Evolutionary conservation across 208 protist species (phyloP), one percentile per base, ranked within the genome.

Genomic region (Strigomonas galati): DNA sequence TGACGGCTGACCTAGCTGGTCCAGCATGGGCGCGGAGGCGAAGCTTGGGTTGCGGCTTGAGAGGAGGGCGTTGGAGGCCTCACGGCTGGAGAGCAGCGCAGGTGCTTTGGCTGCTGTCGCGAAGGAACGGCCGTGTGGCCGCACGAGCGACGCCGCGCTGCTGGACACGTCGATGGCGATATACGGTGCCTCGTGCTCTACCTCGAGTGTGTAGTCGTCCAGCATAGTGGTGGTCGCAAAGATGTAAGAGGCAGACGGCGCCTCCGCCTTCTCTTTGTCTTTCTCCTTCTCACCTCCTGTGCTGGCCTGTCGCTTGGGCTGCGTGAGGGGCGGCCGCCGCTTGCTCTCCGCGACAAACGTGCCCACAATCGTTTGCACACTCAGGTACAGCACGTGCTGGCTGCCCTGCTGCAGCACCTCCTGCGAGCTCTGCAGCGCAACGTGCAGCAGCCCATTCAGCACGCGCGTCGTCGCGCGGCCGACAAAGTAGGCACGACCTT

Each of bases 141-240:
- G 17, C 48, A 53, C 48, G 9, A 53, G 7, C 5, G 48, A 27
- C 7, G 48, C 17, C 5, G 19, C 19, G 17, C 17, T 53, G 17
- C 48, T 26, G 43, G 71, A 32, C 27, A 91, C 62, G 9, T 73
- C 55, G 51, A 93, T 84, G 32, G 51, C 40, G 6, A 72, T 80
- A 54, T 76, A 85, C 1, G 74, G 72, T 17, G 83, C 76, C 67
- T 82, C 76, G 54, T 74, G 72, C 55, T 87, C 82, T 2, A 93
- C 83, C 59, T 93, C 83, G 7, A 78, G 52, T 7, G 72, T 76
- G 62, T 87, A 93, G 70, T 90, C 75, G 19, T 75, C 63, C 27
- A 93, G 67, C 10, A 79, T 30, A 14, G 87, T 89, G 31, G 62
- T 69, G 28, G 87, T 85, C 1, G 77, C 57, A 62, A 93, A 93